Conservation (phyloP, 192 early-diverging fungal genomes). For the Phycomyces nitens region DNA sequence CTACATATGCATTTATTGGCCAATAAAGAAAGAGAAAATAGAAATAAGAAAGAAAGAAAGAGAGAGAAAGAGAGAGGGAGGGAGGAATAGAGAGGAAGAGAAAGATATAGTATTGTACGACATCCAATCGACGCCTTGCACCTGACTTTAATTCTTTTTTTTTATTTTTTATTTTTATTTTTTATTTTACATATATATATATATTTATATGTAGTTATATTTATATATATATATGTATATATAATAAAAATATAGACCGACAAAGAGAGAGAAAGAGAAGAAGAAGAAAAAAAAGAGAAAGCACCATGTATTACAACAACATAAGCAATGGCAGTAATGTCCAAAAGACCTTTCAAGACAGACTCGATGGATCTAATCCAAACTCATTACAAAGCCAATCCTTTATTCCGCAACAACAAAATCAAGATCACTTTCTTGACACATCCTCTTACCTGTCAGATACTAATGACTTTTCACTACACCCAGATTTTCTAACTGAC, state of each 20-base stretch:
- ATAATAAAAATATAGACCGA: no score
- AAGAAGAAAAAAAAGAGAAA: no score
- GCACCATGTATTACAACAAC: neutral
- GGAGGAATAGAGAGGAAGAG: no score
- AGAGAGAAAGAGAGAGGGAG: no score
- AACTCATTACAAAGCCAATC: neutral
- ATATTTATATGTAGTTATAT: no score
- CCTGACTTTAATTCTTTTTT: neutral
- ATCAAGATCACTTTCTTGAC: neutral
- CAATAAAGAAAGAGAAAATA: no score
- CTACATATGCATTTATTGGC: no score
- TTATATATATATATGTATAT: no score
- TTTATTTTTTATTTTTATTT: no score
- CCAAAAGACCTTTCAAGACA: neutral
- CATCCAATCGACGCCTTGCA: neutral
- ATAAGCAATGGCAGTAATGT: neutral
- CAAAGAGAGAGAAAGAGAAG: no score
- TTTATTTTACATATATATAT: neutral
- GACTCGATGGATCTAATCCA: neutral
- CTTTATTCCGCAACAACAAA: neutral
- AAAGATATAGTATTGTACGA: no score
- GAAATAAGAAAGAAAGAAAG: no score
- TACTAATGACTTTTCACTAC: neutral
- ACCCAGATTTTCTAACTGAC: neutral
- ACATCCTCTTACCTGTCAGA: conserved; percentile 2